Evolutionary conservation across 2,329 filamentous ascomycete genomes (phyloP).

Genomic region (Xylariaceae sp.): DNA sequence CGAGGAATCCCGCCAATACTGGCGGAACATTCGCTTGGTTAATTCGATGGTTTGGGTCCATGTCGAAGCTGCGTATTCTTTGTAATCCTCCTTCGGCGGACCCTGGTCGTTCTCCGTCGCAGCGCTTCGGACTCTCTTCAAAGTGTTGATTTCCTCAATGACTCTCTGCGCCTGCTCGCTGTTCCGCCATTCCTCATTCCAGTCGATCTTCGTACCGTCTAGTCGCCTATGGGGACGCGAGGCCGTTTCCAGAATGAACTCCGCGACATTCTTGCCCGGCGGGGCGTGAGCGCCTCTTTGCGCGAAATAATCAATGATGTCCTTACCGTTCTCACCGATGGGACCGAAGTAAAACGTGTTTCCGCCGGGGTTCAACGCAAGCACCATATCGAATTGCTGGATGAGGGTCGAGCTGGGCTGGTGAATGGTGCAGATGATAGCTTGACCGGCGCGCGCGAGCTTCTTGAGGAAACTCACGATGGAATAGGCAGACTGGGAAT

Average conservation of each 20-base stretch:
- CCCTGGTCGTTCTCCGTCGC: slow-evolving; percentile 11
- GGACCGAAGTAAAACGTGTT: slow-evolving; percentile 71
- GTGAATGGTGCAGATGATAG: slow-evolving; percentile 69
- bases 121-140: slow-evolving; percentile 39
- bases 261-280: slow-evolving; percentile 45
- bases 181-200: slow-evolving; percentile 69
- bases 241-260: slow-evolving; percentile 45
- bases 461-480: slow-evolving; percentile 66
- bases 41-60: slow-evolving; percentile 58
- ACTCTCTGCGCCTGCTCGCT: slow-evolving; percentile 56
- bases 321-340: slow-evolving; percentile 60
- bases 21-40: slow-evolving; percentile 63
- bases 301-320: slow-evolving; percentile 63
- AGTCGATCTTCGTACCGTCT: slow-evolving; percentile 49
- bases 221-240: slow-evolving; percentile 32
- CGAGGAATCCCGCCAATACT: slow-evolving; percentile 70
- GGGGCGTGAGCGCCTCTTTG: slow-evolving; percentile 61
- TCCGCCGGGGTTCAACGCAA: slow-evolving; percentile 62
- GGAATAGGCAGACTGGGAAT: slow-evolving; percentile 62
- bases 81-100: slow-evolving; percentile 43
- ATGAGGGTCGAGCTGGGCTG: slow-evolving; percentile 65
- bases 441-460: slow-evolving; percentile 59
- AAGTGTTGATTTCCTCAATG: slow-evolving; percentile 58
- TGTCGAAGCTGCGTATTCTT: slow-evolving; percentile 62
- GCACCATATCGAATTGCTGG: slow-evolving; percentile 68